phyloP scores from a whole-genome alignment of 352 stramenopile species.

The Aphanomyces cochlioides region DNA sequence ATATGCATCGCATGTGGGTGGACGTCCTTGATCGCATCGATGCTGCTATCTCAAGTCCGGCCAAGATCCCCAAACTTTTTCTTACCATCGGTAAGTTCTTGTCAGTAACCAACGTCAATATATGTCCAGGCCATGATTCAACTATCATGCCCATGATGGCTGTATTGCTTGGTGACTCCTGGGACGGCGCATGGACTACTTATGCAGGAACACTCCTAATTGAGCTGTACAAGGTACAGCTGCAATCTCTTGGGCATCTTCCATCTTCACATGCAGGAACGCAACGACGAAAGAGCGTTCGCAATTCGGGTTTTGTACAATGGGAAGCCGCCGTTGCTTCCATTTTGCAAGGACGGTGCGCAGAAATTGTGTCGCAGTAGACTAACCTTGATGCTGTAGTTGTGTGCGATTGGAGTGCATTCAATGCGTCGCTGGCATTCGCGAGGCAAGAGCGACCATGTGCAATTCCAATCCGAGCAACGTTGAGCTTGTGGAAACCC shows the following conservation, averaged over 20 bases:
- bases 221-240: conserved; percentile 74
- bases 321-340: conserved; percentile 60
- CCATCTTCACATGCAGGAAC: not conserved
- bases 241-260: not conserved
- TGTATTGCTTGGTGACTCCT: conserved; percentile 62
- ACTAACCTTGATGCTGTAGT: not conserved
- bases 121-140: conserved; percentile 60
- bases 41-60: conserved; percentile 39
- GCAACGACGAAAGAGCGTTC: conserved; percentile 36
- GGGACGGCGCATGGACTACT: conserved; percentile 78
- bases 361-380: not conserved
- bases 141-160: conserved; percentile 83
- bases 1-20: conserved; percentile 76
- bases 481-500: conserved; percentile 6
- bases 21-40: conserved; percentile 70
- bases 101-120: not conserved
- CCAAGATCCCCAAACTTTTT: conserved; percentile 51
- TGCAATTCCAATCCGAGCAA: not conserved
- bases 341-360: conserved; percentile 71
- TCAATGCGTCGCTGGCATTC: conserved; percentile 22
- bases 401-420: conserved; percentile 14
- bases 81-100: conserved; percentile 65
- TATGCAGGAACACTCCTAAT: conserved; percentile 73
- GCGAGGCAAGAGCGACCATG: conserved; percentile 7
- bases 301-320: conserved; percentile 70